Evolutionary conservation across 768 basidiomycete genomes (phyloP).

Genomic region (Lyophyllum semitale): DNA sequence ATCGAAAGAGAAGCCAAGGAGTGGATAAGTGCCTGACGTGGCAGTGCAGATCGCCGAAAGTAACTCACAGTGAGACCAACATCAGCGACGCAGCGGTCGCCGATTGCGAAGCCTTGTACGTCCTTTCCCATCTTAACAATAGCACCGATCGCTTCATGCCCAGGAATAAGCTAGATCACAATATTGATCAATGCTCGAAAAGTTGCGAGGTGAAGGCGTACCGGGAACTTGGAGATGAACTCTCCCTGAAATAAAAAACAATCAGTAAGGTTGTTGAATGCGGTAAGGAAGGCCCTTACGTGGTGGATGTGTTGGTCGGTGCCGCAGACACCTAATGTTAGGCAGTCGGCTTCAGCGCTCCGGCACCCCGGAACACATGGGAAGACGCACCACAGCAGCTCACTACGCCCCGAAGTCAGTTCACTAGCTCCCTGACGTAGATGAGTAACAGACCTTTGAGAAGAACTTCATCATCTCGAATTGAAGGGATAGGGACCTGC

Average conservation of each 20-base stretch:
- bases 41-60: constrained; percentile 3
- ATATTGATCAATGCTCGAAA: not conserved
- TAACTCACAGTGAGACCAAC: constrained; percentile 61
- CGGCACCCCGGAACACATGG: not conserved
- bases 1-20: constrained; percentile 4
- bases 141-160: constrained; percentile 74
- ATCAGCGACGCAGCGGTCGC: constrained; percentile 87
- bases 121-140: constrained; percentile 78
- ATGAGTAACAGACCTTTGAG: constrained; percentile 52
- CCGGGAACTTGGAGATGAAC: constrained; percentile 67
- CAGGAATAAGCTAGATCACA: constrained; percentile 59
- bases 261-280: not conserved
- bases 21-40: constrained; percentile 3
- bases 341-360: not conserved
- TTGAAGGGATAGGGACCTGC: constrained; percentile 65
- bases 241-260: constrained; percentile 35
- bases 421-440: constrained; percentile 6
- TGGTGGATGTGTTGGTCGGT: constrained; percentile 69
- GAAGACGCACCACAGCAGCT: constrained; percentile 40
- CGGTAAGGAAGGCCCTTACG: constrained; percentile 25
- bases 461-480: constrained; percentile 70
- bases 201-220: constrained; percentile 5
- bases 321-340: constrained; percentile 48
- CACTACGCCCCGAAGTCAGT: constrained; percentile 26
- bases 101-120: constrained; percentile 72